Conservation (phyloP, 345 rosid species). For the Microcos paniculata region DNA sequence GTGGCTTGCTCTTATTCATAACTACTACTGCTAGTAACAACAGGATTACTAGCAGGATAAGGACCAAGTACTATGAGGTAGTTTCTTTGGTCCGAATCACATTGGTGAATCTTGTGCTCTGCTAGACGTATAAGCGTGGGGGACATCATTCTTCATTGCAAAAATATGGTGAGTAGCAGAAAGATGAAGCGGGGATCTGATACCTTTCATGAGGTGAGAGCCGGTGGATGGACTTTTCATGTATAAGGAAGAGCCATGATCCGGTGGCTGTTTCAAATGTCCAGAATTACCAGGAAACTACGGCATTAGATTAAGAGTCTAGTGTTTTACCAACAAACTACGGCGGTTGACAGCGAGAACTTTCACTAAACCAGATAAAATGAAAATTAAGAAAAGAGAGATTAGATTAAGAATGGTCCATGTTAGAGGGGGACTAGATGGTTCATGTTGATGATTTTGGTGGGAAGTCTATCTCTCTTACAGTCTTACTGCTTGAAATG, state of each 20-base stretch:
- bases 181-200: not conserved
- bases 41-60: not conserved
- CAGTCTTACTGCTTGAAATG: too few species aligned
- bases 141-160: not conserved
- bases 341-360: too few species aligned
- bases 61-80: not conserved
- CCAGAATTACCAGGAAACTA: not conserved
- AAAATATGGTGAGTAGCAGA: not conserved
- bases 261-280: not conserved
- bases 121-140: not conserved
- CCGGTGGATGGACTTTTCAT: not conserved
- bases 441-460: too few species aligned
- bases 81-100: not conserved
- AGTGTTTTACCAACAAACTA: too few species aligned
- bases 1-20: not conserved
- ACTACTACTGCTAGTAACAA: not conserved
- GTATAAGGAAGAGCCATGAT: not conserved
- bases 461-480: too few species aligned
- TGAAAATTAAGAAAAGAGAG: too few species aligned
- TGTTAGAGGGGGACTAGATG: too few species aligned
- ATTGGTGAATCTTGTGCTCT: too few species aligned
- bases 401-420: too few species aligned
- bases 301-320: too few species aligned
- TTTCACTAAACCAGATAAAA: too few species aligned
- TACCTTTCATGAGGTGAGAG: not conserved